Conservation (phyloP, 176 grass and related monocot species). For the Rhipidocladum racemiflorum region DNA sequence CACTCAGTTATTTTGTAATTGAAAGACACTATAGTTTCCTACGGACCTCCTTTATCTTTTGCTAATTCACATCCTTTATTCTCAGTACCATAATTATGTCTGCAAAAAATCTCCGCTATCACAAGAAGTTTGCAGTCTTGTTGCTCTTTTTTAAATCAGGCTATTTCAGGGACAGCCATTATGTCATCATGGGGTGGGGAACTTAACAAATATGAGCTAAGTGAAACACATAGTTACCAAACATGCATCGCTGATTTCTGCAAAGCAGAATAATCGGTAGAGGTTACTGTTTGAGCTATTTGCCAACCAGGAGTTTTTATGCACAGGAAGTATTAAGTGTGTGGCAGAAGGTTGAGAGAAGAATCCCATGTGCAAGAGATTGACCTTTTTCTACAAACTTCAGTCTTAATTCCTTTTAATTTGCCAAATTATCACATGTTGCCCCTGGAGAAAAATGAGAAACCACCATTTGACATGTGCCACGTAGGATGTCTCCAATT, state of each 20-base stretch:
- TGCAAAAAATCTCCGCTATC: background rate
- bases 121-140: background rate
- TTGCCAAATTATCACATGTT: background rate
- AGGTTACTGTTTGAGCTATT: background rate
- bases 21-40: background rate
- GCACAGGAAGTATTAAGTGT: background rate
- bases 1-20: background rate
- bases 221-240: background rate
- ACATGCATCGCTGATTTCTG: background rate
- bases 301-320: background rate
- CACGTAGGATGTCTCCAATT: background rate
- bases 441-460: background rate
- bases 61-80: background rate
- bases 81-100: background rate
- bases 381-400: background rate
- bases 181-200: background rate
- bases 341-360: background rate
- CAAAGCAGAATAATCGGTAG: background rate
- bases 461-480: background rate
- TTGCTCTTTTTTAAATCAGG: background rate
- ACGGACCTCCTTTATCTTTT: background rate
- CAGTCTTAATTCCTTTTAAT: background rate
- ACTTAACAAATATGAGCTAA: conserved; percentile 7
- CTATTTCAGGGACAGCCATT: background rate
- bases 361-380: background rate